Percentiles rank a stretch among this genome's conserved stretches.
Evolutionary conservation across 2,329 filamentous ascomycete species (phyloP).

Genomic region (Apiospora hydei): DNA sequence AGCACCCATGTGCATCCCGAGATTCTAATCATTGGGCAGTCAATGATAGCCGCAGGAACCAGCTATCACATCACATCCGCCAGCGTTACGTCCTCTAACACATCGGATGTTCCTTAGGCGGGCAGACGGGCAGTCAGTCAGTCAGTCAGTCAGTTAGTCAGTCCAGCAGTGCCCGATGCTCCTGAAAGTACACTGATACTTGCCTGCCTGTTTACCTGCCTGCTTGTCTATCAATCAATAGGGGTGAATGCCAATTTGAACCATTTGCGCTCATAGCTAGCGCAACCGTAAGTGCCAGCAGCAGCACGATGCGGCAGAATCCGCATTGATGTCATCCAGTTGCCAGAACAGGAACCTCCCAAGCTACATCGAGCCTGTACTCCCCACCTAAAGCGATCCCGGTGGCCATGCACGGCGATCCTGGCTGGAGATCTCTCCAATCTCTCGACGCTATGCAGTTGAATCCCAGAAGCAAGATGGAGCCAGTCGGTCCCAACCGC

Average conservation of each 20-base stretch:
- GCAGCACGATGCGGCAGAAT: not conserved
- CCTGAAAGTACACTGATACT: not conserved
- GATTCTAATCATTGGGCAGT: not conserved
- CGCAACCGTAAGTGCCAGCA: constrained; percentile 3
- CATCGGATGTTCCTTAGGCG: not conserved
- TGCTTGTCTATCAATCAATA: not conserved
- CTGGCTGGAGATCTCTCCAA: constrained; percentile 11
- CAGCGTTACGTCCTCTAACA: not conserved
- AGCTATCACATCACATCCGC: not conserved
- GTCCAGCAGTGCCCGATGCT: too few relatives aligned
- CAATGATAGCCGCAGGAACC: not conserved
- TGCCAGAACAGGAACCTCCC: not conserved
- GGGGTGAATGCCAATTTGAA: not conserved
- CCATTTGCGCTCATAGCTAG: not conserved
- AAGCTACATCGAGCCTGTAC: not conserved
- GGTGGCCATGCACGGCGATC: constrained; percentile 8
- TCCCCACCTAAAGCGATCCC: not conserved
- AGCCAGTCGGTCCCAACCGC: not conserved
- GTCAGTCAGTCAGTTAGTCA: too few relatives aligned
- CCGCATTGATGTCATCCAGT: constrained; percentile 1
- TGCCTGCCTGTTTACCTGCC: not conserved
- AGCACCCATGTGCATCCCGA: not conserved
- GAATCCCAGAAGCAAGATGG: not conserved
- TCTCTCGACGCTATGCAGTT: not conserved
- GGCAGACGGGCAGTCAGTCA: too few relatives aligned